Evolutionary conservation across 768 basidiomycete species (phyloP).

Genomic region (Lyophyllum shimeji): DNA sequence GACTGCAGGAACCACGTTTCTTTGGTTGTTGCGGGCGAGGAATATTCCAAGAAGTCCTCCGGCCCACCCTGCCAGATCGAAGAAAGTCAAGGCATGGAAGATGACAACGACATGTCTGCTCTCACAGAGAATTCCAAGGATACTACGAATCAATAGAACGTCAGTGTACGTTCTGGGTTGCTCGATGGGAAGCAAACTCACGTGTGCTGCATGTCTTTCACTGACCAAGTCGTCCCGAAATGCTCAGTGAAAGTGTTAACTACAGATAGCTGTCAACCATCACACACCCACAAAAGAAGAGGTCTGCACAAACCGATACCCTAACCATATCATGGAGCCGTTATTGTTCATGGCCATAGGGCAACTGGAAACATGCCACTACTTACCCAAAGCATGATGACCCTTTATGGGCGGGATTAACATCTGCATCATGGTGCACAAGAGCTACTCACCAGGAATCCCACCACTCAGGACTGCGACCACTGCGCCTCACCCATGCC

Average conservation of each 20-base stretch:
- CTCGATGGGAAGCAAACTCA: conserved; percentile 35
- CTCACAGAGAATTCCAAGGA: conserved; percentile 73
- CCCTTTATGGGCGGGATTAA: conserved; percentile 20
- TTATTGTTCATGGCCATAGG: not conserved
- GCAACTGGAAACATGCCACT: not conserved
- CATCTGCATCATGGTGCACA: not conserved
- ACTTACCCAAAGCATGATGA: conserved; percentile 55
- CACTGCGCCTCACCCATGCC: conserved; percentile 68
- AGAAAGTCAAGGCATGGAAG: conserved; percentile 3
- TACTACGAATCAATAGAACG: conserved; percentile 35
- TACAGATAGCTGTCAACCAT: conserved; percentile 17
- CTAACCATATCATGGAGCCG: conserved; percentile 33
- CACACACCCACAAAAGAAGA: not conserved
- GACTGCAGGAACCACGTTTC: conserved; percentile 77
- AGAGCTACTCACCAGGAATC: conserved; percentile 63
- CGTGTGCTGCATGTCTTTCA: conserved; percentile 96
- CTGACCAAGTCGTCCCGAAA: conserved; percentile 76
- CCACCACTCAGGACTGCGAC: conserved; percentile 82
- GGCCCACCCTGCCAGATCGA: conserved; percentile 71
- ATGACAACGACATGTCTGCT: not conserved
- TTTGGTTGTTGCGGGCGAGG: conserved; percentile 77
- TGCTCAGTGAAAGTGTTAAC: conserved; percentile 96
- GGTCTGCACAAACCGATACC: conserved; percentile 50
- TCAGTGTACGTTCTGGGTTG: not conserved
- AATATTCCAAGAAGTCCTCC: conserved; percentile 90